Base-by-base conservation (phyloP, 108 stramenopile genomes). In the Fragilaria crotonensis region DNA sequence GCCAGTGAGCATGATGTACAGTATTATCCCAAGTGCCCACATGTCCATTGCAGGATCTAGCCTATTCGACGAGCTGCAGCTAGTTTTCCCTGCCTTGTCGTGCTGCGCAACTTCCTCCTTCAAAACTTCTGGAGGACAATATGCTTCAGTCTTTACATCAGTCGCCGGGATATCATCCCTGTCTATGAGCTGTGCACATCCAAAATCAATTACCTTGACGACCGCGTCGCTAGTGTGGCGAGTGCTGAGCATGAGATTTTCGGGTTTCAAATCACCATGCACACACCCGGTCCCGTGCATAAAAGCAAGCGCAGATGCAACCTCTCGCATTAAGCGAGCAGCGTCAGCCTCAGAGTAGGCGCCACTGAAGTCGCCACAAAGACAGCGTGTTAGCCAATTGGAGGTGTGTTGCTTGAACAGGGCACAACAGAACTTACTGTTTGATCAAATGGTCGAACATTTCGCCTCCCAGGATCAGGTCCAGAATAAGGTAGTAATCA, bases 1-100 rank as follows among this genome's bases (percentile, higher is more conserved):
- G 30, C 90, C 94, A 11, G 85, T 84, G n/a, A 95, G 72, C 90
- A 95, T 88, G 57, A 95, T 92, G 54, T 92, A 95, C 14, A 95
- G 64, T 62, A 95, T 90, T 9, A 95, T 79, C 4, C 94, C 94
- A 21, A 95, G 65, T 1, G 79, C 79, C 89, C 89, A 90, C 83
- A 90, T 85, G 23, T 52, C 72, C 44, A 77, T 48, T 9, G 68
- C 52, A 19, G 68, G 72, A n/a, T n/a, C 22, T 27, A n/a, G n/a
- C n/a, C n/a, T n/a, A n/a, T n/a, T n/a, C n/a, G n/a, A n/a, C n/a
- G n/a, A n/a, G n/a, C n/a, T n/a, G n/a, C 2, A 41, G 66, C 57
- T 20, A 58, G 36, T 33, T 71, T 25, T 29, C 30, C n/a, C n/a
- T n/a, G n/a, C n/a, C n/a, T n/a, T n/a, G n/a, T n/a, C n/a, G n/a